A percentile compares a stretch with the other conserved stretches of the same genome.
These are phyloP conservation scores for Penicillium capsulatum DNA, from an alignment of 2,329 filamentous ascomycete species.

Conservation along the genomic window DNA sequence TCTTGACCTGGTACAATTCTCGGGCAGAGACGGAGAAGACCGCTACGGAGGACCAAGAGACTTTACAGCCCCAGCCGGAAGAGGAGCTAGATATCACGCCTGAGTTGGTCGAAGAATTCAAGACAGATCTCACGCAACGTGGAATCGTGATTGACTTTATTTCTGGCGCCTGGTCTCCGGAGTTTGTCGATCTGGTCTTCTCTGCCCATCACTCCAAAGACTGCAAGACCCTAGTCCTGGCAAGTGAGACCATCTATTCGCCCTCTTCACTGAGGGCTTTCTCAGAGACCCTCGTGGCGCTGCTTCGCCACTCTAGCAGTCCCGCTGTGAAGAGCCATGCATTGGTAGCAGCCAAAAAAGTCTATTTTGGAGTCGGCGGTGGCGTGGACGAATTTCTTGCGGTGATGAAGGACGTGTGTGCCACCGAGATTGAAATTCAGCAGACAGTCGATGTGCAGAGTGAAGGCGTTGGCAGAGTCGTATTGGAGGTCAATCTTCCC, in stretches of 20 bases:
- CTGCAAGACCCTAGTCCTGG: constrained; percentile 51
- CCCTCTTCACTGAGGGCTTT: constrained; percentile 53
- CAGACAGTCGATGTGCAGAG: constrained; percentile 38
- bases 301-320: constrained; percentile 44
- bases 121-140: constrained; percentile 36
- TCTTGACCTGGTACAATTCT: constrained; percentile 51
- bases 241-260: constrained; percentile 63
- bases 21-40: constrained; percentile 8
- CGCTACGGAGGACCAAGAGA: constrained; percentile 3
- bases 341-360: constrained; percentile 59
- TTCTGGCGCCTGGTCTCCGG: constrained; percentile 57
- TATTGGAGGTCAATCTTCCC: constrained; percentile 35
- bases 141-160: constrained; percentile 53
- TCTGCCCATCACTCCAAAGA: constrained; percentile 29
- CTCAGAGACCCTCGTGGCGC: constrained; percentile 49
- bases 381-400: constrained; percentile 57
- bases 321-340: constrained; percentile 39
- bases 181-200: constrained; percentile 43
- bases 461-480: constrained; percentile 43
- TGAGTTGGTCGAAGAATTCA: constrained; percentile 46
- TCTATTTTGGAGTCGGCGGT: constrained; percentile 65
- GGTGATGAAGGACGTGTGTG: constrained; percentile 28
- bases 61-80: constrained; percentile 17
- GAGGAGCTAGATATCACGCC: constrained; percentile 49
- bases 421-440: constrained; percentile 26